Base-by-base conservation (phyloP, 2,329 filamentous ascomycete genomes). In the Monilinia laxa region DNA sequence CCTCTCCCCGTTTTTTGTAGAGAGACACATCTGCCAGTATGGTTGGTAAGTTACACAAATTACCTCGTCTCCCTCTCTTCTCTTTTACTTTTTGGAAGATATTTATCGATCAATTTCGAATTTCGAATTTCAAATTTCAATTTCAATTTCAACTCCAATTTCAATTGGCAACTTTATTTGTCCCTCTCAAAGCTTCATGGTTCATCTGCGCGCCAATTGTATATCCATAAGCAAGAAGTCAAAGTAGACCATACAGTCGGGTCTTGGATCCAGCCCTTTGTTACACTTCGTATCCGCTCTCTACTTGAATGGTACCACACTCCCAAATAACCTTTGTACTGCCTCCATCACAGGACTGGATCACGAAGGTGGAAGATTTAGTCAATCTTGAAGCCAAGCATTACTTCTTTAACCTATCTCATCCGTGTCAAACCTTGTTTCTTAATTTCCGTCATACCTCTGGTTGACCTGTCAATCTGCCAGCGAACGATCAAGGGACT, bases 1-100 rank as follows among this genome's bases (percentile, higher is more conserved):
- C 57, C 45, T 47, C 35, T 16, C 14, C 49, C 10, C 2, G 0
- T 60, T 12, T 60, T 12, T 25, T 18, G 42, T 16, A 10, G 11
- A 38, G 14, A 35, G 42, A 49, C 28, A 53, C 38, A 16, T 51
- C 18, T 66, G 67, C 66, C 64, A 71, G 68, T 66, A 71, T 71
- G 70, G 66, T 70, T 51, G 69, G 70, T 71, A 67, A 71, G 70
- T 71, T 25, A n/a, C 49, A 42, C 52, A 49, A 65, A 47, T 59
- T 59, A 59, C 59, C 54, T n/a, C 11, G 23, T 52, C 47, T 35
- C 28, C 16, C 55, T 57, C 63, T 57, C 63, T n/a, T 55, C 31
- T 35, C 31, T 35, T 54, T 5, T 78, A 79, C 9, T n/a, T 16
- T 42, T 1, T 49, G 25, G 62, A 51, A 55, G 20, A 49, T 60